Base-by-base conservation (phyloP, 352 stramenopile species). In the Phytophthora pluvialis region DNA sequence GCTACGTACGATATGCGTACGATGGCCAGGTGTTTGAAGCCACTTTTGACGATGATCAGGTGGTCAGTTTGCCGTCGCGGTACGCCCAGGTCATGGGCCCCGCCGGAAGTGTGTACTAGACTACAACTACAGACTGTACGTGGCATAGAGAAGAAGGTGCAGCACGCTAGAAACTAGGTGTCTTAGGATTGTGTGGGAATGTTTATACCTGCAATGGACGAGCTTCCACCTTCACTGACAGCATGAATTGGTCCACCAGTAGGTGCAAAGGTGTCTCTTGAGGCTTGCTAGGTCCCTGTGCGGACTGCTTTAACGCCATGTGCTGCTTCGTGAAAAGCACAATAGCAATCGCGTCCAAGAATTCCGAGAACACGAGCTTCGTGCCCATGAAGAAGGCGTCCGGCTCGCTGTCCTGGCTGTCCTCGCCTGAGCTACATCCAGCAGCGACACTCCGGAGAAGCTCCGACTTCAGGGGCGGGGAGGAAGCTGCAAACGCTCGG, bases 1-100 rank as follows among this genome's bases (percentile, higher is more conserved):
- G 85, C 28, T 93, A 94, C 33, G 77, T 93, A 38, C 86, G 84
- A 33, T 95, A 95, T 66, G 68, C 82, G 28, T 92, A 82, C 62
- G 75, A 86, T 43, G 81, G 75, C 28, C 64, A 80, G 31, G 83
- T 95, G 46, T 95, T 91, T 46, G 86, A 95, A 73, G 86, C 82
- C 18, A 93, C 86, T 10, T 95, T 93, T 46, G 79, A 87, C 36
- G 86, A 95, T 59, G 58, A 86, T 11, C 83, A 93, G 60, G 77
- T 66, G 8, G 84, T 95, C 10, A 75, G 74, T 48, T 73, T 95
- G 64, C 86, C 86, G 39, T 93, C 86, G 21, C 76, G 80, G 15
- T 90, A 85, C 31, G 86, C 86, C 7, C 83, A 88, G 42, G 61
- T 56, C 44, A 95, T 95, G 86, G 86, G 86, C 5, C 54, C 75